These are phyloP conservation scores for Sugiyamaella xylanicola DNA, from an alignment of 1,139 yeast species.

Conservation along the genomic window DNA sequence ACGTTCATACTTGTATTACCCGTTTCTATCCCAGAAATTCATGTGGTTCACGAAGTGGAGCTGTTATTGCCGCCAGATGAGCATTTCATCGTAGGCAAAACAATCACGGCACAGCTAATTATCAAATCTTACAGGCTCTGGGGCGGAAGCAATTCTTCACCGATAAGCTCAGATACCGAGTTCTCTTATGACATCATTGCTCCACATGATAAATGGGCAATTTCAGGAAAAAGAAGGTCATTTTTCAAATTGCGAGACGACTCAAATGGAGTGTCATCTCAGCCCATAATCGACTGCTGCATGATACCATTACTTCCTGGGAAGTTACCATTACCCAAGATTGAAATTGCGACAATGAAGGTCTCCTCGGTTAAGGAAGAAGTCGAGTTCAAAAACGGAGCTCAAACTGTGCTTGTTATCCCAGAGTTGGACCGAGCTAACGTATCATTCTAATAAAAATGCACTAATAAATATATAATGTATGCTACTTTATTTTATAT, in stretches of 20 bases:
- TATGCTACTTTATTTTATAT: slow-evolving; percentile 1
- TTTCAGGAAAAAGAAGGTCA: slow-evolving; percentile 64
- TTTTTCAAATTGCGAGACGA: slow-evolving; percentile 41
- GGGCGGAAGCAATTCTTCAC: slow-evolving; percentile 37
- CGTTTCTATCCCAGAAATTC: slow-evolving; percentile 36
- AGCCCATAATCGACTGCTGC: slow-evolving; percentile 46
- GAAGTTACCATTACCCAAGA: slow-evolving; percentile 64
- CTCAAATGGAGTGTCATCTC: slow-evolving; percentile 34
- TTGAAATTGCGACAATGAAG: slow-evolving; percentile 49
- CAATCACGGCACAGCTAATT: slow-evolving; percentile 51
- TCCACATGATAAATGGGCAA: slow-evolving; percentile 61
- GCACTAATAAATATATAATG: not conserved
- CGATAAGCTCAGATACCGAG: slow-evolving; percentile 18
- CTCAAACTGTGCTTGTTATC: slow-evolving; percentile 69
- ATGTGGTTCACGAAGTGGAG: slow-evolving; percentile 36
- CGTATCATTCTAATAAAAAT: slow-evolving; percentile 48
- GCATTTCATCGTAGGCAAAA: slow-evolving; percentile 64
- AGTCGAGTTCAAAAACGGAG: slow-evolving; percentile 64
- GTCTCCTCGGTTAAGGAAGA: slow-evolving; percentile 53
- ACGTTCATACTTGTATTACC: slow-evolving; percentile 32
- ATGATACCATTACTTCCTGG: slow-evolving; percentile 80
- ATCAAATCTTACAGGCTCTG: slow-evolving; percentile 53
- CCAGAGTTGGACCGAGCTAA: slow-evolving; percentile 68
- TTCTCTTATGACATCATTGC: slow-evolving; percentile 47
- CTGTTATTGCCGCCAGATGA: slow-evolving; percentile 31